Percentiles rank a stretch among this genome's conserved stretches.
Evolutionary conservation across 345 rosid genomes (phyloP).

Genomic region (Eutrema japonicum): DNA sequence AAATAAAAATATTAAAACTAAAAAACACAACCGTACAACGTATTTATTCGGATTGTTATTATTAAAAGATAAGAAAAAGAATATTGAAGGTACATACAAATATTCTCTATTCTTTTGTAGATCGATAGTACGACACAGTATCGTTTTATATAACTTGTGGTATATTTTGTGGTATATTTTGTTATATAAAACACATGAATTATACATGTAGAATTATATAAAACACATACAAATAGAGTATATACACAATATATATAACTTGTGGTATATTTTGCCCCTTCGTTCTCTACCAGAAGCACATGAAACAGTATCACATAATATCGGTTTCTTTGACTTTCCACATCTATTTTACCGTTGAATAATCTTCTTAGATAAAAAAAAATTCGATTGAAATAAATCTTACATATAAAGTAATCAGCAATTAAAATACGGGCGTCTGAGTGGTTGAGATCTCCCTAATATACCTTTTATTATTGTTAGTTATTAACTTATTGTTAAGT

Average conservation of each 20-base stretch:
- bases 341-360: neutral
- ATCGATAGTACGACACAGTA: neutral
- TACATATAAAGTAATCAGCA: neutral
- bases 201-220: no score
- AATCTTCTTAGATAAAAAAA: neutral
- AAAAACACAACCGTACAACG: no score
- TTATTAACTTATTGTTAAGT: neutral
- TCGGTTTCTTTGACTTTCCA: neutral
- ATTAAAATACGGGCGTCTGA: slow-evolving; percentile 7
- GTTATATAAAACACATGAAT: no score
- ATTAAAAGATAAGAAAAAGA: neutral
- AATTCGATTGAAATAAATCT: neutral
- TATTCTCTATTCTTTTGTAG: neutral
- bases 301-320: neutral
- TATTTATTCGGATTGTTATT: no score
- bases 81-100: neutral
- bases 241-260: no score
- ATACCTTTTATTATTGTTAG: slow-evolving; percentile 12
- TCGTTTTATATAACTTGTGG: no score
- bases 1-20: no score
- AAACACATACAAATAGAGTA: no score
- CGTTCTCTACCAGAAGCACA: neutral
- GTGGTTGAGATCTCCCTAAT: slow-evolving; percentile 34
- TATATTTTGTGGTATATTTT: no score
- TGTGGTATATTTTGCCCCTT: neutral